A percentile compares a stretch with the other conserved stretches of the same genome.
Evolutionary conservation across 1,284 basidiomycete genomes (phyloP).

Genomic region (Xerocomus minutiporus): DNA sequence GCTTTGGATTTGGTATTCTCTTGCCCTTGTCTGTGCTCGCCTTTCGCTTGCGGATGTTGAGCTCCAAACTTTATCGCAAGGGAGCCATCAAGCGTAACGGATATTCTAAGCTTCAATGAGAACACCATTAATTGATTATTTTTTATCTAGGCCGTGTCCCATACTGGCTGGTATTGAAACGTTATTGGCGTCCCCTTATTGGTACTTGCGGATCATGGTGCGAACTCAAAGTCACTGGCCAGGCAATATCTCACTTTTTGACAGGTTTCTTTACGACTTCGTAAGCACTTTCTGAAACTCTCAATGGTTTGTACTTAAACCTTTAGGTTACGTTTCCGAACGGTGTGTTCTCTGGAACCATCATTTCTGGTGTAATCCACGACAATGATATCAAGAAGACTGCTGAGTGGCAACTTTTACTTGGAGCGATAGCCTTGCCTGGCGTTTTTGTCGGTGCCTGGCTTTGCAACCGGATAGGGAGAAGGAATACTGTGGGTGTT

Average conservation of each 20-base stretch:
- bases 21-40: slow-evolving; percentile 68
- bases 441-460: slow-evolving; percentile 58
- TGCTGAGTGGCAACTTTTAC: slow-evolving; percentile 69
- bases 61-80: slow-evolving; percentile 59
- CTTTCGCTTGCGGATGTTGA: slow-evolving; percentile 71
- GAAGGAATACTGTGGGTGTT: slow-evolving; percentile 53
- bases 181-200: slow-evolving; percentile 67
- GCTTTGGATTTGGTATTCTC: slow-evolving; percentile 68
- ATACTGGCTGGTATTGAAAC: slow-evolving; percentile 55
- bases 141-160: slow-evolving; percentile 49
- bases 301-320: background rate
- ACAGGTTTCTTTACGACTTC: slow-evolving; percentile 73
- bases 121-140: slow-evolving; percentile 5
- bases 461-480: slow-evolving; percentile 60
- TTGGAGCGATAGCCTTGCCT: slow-evolving; percentile 65
- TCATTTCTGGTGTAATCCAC: slow-evolving; percentile 58
- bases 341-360: slow-evolving; percentile 62
- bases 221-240: slow-evolving; percentile 10
- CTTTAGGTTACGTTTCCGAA: slow-evolving; percentile 66
- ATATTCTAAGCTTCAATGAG: background rate
- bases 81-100: slow-evolving; percentile 59
- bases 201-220: slow-evolving; percentile 72
- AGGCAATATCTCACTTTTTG: slow-evolving; percentile 7
- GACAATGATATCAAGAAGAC: slow-evolving; percentile 51
- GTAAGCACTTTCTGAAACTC: slow-evolving; percentile 32